These are phyloP conservation scores for Colletotrichum lentis DNA, from an alignment of 2,329 filamentous ascomycete genomes.

Conservation along the genomic window DNA sequence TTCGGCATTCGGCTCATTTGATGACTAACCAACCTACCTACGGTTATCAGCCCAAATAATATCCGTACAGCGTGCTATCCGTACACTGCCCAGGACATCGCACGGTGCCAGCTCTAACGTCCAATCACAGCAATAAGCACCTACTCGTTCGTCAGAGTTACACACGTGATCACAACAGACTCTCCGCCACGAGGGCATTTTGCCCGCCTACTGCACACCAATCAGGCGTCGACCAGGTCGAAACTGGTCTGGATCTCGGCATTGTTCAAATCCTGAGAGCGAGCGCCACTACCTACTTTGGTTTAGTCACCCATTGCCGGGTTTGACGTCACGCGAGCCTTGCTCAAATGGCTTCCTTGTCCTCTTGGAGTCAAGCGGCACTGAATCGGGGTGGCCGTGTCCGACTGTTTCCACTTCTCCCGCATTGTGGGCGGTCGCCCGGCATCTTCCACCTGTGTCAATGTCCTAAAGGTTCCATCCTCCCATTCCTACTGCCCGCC, in stretches of 20 bases:
- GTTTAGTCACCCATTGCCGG: background rate
- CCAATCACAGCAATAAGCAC: background rate
- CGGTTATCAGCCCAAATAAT: background rate
- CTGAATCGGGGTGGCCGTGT: conserved; percentile 28
- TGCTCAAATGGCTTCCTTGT: background rate
- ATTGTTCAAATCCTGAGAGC: background rate
- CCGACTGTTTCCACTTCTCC: conserved; percentile 14
- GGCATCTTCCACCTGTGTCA: conserved; percentile 19
- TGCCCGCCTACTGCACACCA: background rate
- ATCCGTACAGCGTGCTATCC: no score
- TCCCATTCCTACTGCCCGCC: background rate
- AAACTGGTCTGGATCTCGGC: background rate
- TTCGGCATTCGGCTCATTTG: conserved; percentile 32
- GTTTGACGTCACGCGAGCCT: conserved; percentile 25
- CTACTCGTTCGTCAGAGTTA: no score
- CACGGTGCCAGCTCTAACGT: conserved; percentile 10
- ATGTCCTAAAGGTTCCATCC: background rate
- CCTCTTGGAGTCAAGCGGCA: background rate
- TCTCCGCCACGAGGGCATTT: background rate
- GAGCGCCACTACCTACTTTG: conserved; percentile 24
- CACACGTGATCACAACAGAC: no score
- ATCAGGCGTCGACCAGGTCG: background rate
- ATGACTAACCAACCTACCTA: background rate
- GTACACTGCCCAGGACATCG: background rate
- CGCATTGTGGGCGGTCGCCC: conserved; percentile 28